Conservation (phyloP, 768 basidiomycete genomes). For the Suillus paluster region DNA sequence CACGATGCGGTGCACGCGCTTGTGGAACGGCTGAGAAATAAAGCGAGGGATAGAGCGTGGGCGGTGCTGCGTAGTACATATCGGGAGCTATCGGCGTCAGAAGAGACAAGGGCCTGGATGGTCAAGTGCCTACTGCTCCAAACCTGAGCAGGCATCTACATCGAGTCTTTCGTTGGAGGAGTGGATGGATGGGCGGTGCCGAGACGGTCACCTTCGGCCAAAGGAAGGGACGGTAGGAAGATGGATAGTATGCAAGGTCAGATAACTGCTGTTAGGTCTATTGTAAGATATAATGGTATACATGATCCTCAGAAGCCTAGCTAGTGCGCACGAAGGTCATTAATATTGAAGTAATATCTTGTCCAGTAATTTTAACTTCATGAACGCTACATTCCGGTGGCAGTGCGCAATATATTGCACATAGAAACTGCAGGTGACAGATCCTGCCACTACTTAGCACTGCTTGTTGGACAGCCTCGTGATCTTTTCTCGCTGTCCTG, state of each 20-base stretch:
- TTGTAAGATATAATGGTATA: neutral
- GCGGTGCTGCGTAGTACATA: constrained; percentile 62
- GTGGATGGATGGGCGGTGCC: constrained; percentile 55
- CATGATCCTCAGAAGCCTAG: neutral
- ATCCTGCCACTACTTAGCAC: no score
- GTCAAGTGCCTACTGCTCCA: constrained; percentile 50
- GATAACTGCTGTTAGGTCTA: constrained; percentile 25
- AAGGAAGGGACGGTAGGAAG: constrained; percentile 58
- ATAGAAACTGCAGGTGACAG: no score
- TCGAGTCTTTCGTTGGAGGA: constrained; percentile 41
- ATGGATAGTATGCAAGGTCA: constrained; percentile 65
- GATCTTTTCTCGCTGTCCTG: neutral
- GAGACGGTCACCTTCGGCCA: constrained; percentile 50
- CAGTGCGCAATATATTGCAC: no score
- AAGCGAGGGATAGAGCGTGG: constrained; percentile 63
- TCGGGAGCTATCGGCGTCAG: constrained; percentile 53
- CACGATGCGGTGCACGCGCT: constrained; percentile 49
- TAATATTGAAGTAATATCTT: neutral
- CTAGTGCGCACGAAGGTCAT: neutral
- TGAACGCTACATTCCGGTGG: no score
- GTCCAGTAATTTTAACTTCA: no score
- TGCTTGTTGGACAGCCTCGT: neutral
- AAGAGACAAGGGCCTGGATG: constrained; percentile 52
- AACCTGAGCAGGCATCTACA: constrained; percentile 34
- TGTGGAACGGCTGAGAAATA: constrained; percentile 51